Evolutionary conservation across 805 yeast species (phyloP).

Genomic region (Vanderwaltozyma yarrowii): DNA sequence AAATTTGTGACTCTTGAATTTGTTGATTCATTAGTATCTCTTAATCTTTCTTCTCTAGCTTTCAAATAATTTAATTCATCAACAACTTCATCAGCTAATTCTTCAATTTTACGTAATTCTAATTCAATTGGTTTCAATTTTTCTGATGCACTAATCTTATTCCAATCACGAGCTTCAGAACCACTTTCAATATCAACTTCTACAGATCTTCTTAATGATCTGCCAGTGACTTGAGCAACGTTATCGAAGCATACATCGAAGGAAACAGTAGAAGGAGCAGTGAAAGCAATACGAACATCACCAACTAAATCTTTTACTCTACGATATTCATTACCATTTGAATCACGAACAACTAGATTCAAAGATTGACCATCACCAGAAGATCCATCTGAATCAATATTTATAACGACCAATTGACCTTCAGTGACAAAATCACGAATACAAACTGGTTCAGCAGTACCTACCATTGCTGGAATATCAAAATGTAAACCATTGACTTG

Average conservation of each 20-base stretch:
- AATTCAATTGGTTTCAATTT: slow-evolving; percentile 89
- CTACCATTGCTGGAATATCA: slow-evolving; percentile 39
- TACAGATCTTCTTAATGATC: slow-evolving; percentile 51
- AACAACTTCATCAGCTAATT: slow-evolving; percentile 70
- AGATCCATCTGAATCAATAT: slow-evolving; percentile 61
- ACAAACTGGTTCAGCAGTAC: slow-evolving; percentile 54
- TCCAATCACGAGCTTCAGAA: slow-evolving; percentile 97
- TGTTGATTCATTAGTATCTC: slow-evolving; percentile 96
- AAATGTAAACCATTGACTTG: slow-evolving; percentile 35
- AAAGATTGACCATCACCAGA: slow-evolving; percentile 83
- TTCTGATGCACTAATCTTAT: slow-evolving; percentile 84
- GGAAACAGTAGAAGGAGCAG: slow-evolving; percentile 71
- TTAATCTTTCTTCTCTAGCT: slow-evolving; percentile 78
- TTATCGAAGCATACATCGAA: slow-evolving; percentile 90
- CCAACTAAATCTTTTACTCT: slow-evolving; percentile 70
- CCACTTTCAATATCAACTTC: slow-evolving; percentile 93
- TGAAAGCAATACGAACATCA: slow-evolving; percentile 65
- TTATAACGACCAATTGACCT: slow-evolving; percentile 81
- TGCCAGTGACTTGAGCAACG: slow-evolving; percentile 32
- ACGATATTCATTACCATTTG: slow-evolving; percentile 77
- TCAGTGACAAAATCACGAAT: slow-evolving; percentile 83
- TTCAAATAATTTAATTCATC: slow-evolving; percentile 76
- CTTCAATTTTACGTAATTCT: slow-evolving; percentile 79
- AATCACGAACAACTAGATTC: slow-evolving; percentile 57
- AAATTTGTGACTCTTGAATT: slow-evolving; percentile 87